phyloP scores from a whole-genome alignment of 345 rosid species.

The Cardamine chenopodiifolia region DNA sequence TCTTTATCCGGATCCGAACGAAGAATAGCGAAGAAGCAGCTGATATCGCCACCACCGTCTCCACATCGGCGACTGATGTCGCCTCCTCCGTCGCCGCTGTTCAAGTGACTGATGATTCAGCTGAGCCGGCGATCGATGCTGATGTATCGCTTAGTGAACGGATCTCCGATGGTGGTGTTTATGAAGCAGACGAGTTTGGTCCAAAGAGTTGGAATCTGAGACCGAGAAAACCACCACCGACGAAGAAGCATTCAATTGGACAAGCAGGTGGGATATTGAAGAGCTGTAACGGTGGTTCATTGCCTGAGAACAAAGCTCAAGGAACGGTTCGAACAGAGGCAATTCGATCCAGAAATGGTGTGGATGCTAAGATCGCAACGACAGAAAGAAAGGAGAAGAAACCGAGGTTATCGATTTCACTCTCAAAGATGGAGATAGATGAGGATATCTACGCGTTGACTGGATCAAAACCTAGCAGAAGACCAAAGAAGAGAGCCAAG shows the following conservation, averaged over 20 bases:
- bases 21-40: constrained; percentile 44
- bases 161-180: constrained; percentile 44
- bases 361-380: constrained; percentile 38
- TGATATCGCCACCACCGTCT: constrained; percentile 31
- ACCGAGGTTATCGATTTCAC: constrained; percentile 57
- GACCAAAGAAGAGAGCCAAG: constrained; percentile 76
- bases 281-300: constrained; percentile 39
- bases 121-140: constrained; percentile 27
- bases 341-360: constrained; percentile 40
- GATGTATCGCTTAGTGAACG: constrained; percentile 47
- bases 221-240: constrained; percentile 53
- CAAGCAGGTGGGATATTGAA: constrained; percentile 37
- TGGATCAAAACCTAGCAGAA: constrained; percentile 68
- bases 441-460: constrained; percentile 70
- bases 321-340: constrained; percentile 38
- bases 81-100: constrained; percentile 17
- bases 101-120: constrained; percentile 11
- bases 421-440: constrained; percentile 70
- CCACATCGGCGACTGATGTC: constrained; percentile 1
- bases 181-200: constrained; percentile 47
- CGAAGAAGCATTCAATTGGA: constrained; percentile 43
- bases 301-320: constrained; percentile 40
- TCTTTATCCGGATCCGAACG: constrained; percentile 51
- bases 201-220: constrained; percentile 75
- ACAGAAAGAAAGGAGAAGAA: constrained; percentile 51